Conservation (phyloP, 345 rosid species). For the thale cress (Arabidopsis thaliana) region DNA sequence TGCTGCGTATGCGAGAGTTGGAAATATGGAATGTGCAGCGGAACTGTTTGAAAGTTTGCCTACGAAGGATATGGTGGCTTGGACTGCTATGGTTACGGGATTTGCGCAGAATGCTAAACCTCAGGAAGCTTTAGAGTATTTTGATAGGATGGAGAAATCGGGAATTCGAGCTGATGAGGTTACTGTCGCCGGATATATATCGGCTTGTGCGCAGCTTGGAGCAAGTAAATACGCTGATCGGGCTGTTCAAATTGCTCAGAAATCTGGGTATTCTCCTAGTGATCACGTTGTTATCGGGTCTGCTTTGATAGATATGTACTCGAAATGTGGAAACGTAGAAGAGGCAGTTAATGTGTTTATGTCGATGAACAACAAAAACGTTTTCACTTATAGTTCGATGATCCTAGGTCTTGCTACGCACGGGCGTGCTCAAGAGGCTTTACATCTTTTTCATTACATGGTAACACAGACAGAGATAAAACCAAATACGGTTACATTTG, state of each 20-base stretch:
- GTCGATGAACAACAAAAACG: slow-evolving; percentile 62
- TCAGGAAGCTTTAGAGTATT: slow-evolving; percentile 61
- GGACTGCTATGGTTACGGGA: slow-evolving; percentile 84
- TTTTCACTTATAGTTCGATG: slow-evolving; percentile 83
- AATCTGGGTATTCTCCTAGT: slow-evolving; percentile 46
- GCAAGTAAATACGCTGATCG: slow-evolving; percentile 59
- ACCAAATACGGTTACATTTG: slow-evolving; percentile 78
- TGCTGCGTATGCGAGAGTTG: slow-evolving; percentile 56
- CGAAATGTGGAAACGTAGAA: slow-evolving; percentile 77
- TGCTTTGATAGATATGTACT: slow-evolving; percentile 80
- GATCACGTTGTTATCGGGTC: slow-evolving; percentile 69
- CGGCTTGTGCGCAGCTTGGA: slow-evolving; percentile 87
- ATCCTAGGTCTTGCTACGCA: slow-evolving; percentile 81
- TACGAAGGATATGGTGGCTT: slow-evolving; percentile 66
- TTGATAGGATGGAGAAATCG: slow-evolving; percentile 61
- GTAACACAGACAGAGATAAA: slow-evolving; percentile 47
- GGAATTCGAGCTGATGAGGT: slow-evolving; percentile 63
- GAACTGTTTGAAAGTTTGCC: slow-evolving; percentile 56
- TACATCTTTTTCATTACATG: slow-evolving; percentile 71
- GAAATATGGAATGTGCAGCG: slow-evolving; percentile 64
- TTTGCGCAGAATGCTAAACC: slow-evolving; percentile 78
- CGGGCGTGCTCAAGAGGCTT: slow-evolving; percentile 67
- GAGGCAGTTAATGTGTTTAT: slow-evolving; percentile 65
- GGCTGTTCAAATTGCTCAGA: slow-evolving; percentile 52
- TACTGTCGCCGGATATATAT: slow-evolving; percentile 64